Evolutionary conservation across 371 early-diverging fungal species (phyloP).

Genomic region (Rozella allomycis): DNA sequence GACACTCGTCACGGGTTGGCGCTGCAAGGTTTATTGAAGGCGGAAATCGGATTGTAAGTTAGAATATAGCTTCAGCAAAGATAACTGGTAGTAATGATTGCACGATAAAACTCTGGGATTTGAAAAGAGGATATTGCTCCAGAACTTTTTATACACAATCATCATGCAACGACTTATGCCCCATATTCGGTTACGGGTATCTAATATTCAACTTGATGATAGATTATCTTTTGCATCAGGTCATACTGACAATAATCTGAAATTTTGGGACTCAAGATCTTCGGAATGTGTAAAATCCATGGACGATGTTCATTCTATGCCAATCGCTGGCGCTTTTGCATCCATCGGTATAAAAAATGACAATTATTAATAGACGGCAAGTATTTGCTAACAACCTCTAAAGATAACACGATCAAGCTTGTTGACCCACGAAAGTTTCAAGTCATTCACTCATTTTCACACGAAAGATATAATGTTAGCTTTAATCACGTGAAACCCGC

Average conservation of each 20-base stretch:
- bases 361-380: constrained; percentile 25
- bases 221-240: constrained; percentile 16
- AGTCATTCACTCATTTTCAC: constrained; percentile 32
- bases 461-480: too few relatives aligned
- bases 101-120: constrained; percentile 86
- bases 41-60: too few relatives aligned
- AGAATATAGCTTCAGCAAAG: too few relatives aligned
- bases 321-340: constrained; percentile 57
- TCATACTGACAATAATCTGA: constrained; percentile 69
- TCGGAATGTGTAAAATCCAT: constrained; percentile 62
- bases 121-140: constrained; percentile 57
- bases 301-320: constrained; percentile 56
- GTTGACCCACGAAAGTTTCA: constrained; percentile 59
- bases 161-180: constrained; percentile 72
- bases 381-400: constrained; percentile 62
- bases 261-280: constrained; percentile 70
- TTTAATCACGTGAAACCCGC: too few relatives aligned
- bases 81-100: constrained; percentile 85
- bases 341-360: constrained; percentile 30
- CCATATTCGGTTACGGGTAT: constrained; percentile 59
- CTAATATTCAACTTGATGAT: not conserved
- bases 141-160: constrained; percentile 78
- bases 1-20: too few relatives aligned
- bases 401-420: constrained; percentile 71
- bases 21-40: too few relatives aligned